phyloP scores from a whole-genome alignment of 2,329 filamentous ascomycete genomes.

The Taxawa tesnikishii region DNA sequence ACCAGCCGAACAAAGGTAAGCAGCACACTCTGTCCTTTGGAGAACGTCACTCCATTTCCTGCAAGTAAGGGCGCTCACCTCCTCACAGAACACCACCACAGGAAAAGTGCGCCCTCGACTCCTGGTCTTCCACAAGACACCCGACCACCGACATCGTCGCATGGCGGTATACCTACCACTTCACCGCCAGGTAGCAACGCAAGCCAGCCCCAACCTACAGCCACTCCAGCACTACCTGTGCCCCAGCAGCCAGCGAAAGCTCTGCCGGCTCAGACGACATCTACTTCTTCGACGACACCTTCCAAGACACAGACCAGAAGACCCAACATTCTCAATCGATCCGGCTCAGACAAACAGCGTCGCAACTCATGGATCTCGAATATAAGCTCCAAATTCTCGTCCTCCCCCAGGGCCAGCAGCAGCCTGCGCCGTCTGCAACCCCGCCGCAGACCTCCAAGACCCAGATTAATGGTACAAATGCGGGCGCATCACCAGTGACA shows the following conservation, averaged over 20 bases:
- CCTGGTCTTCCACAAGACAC: constrained; percentile 11
- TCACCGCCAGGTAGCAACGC: constrained; percentile 1
- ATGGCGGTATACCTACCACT: constrained; percentile 7
- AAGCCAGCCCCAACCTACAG: no score
- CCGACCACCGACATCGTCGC: constrained; percentile 6
- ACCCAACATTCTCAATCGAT: constrained; percentile 29
- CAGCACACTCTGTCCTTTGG: no score
- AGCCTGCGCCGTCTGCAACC: constrained; percentile 10
- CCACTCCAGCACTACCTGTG: no score
- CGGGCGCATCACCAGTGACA: constrained; percentile 19
- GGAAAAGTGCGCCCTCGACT: constrained; percentile 10
- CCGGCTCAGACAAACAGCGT: constrained; percentile 34
- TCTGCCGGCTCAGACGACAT: constrained; percentile 2
- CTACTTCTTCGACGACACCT: constrained; percentile 14
- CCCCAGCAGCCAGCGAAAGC: no score
- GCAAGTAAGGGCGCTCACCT: no score
- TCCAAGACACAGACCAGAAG: constrained; percentile 14
- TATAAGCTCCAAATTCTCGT: constrained; percentile 81
- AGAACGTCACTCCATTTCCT: no score
- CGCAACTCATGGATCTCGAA: constrained; percentile 84
- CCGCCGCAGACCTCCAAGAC: constrained; percentile 14
- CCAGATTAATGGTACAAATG: constrained; percentile 12
- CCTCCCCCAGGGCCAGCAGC: constrained; percentile 1
- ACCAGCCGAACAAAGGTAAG: constrained; percentile 71
- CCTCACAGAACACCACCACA: no score